Percentiles rank a stretch among this genome's conserved stretches.
Conservation (phyloP, 805 yeast species). For the Candida peoriensis region DNA sequence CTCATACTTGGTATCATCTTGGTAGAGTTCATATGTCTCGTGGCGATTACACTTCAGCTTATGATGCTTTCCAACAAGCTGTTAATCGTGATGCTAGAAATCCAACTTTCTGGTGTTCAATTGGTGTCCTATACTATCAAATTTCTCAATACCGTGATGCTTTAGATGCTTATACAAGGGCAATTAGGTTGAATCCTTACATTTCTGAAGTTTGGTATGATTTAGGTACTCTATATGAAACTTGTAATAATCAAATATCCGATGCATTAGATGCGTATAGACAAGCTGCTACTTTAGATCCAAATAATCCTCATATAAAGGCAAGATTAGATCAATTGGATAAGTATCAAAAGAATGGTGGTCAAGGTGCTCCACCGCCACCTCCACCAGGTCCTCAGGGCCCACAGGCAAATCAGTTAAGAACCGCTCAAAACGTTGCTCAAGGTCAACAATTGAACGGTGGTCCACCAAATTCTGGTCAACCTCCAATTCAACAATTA, state of each 20-base stretch:
- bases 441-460: slow-evolving; percentile 31
- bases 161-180: slow-evolving; percentile 94
- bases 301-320: slow-evolving; percentile 90
- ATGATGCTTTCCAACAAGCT: slow-evolving; percentile 98
- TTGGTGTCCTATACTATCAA: slow-evolving; percentile 94
- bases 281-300: slow-evolving; percentile 93
- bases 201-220: slow-evolving; percentile 98
- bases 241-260: slow-evolving; percentile 90
- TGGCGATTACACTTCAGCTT: slow-evolving; percentile 92
- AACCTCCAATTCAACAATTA: slow-evolving; percentile 25
- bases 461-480: slow-evolving; percentile 32
- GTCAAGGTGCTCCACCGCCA: slow-evolving; percentile 45
- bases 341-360: slow-evolving; percentile 65
- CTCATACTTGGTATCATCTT: slow-evolving; percentile 95
- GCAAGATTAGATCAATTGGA: slow-evolving; percentile 84
- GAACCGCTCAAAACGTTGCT: slow-evolving; percentile 61
- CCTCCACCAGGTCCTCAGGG: slow-evolving; percentile 64
- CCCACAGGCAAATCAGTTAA: slow-evolving; percentile 37
- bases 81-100: slow-evolving; percentile 95
- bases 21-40: slow-evolving; percentile 97
- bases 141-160: slow-evolving; percentile 96
- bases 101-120: slow-evolving; percentile 97
- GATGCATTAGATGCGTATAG: slow-evolving; percentile 97
- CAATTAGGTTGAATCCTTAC: slow-evolving; percentile 92
- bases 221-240: slow-evolving; percentile 92